A percentile compares a stretch with the other conserved stretches of the same genome.
Evolutionary conservation across 139 green algal species (phyloP).

Genomic region (Deuterostichococcus epilithicus): DNA sequence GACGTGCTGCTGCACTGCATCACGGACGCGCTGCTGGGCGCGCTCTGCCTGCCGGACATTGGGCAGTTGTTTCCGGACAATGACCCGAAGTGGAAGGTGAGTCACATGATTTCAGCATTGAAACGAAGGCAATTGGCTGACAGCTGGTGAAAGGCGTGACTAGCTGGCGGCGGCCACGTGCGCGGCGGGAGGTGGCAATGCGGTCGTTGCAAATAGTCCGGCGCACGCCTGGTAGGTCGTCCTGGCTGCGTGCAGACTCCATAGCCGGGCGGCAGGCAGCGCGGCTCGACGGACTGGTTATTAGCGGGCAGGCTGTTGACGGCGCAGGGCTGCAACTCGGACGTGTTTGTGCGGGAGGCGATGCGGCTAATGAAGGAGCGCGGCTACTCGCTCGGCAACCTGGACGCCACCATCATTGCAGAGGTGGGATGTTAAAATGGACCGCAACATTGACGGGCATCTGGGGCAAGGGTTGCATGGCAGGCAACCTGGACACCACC

Average conservation of each 20-base stretch:
- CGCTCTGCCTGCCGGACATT: slow-evolving; percentile 94
- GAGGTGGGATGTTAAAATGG: slow-evolving; percentile 23
- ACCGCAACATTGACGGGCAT: not conserved
- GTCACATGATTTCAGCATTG: no score
- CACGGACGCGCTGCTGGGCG: slow-evolving; percentile 93
- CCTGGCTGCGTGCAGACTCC: no score
- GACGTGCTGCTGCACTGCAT: slow-evolving; percentile 95
- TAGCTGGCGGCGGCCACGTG: no score
- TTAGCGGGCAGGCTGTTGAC: no score
- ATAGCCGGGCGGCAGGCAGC: no score
- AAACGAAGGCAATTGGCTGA: no score
- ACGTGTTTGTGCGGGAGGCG: slow-evolving; percentile 83
- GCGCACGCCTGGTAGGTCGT: no score
- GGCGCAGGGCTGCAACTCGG: slow-evolving; percentile 63
- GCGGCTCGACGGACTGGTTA: no score
- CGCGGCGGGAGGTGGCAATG: no score
- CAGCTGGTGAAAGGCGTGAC: no score
- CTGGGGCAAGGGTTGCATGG: no score
- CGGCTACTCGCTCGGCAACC: slow-evolving; percentile 90
- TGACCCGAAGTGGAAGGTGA: slow-evolving; percentile 91
- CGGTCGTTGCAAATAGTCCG: no score
- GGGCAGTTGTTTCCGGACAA: slow-evolving; percentile 98
- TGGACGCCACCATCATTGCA: slow-evolving; percentile 97
- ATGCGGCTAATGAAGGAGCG: slow-evolving; percentile 77
- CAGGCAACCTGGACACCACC: not conserved